phyloP scores from a whole-genome alignment of 1,284 basidiomycete species.

The Microbotryomycetes sp. region DNA sequence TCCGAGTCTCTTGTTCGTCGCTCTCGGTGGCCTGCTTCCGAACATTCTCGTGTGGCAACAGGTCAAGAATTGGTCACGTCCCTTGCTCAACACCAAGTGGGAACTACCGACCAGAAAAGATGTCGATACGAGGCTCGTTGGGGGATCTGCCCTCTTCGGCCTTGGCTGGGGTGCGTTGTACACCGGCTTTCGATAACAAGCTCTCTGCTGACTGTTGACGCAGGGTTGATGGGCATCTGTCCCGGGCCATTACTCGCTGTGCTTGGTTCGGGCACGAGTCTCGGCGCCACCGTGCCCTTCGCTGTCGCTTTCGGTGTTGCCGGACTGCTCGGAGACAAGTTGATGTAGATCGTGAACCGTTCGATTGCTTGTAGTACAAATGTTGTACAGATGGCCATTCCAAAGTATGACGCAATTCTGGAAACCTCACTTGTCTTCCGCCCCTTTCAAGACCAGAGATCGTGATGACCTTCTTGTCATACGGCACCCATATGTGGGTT shows the following conservation, averaged over 20 bases:
- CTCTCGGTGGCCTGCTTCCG: conserved; percentile 45
- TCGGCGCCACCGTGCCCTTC: not conserved
- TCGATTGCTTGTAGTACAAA: too few relatives aligned
- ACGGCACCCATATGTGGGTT: not conserved
- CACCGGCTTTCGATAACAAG: not conserved
- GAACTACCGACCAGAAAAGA: conserved; percentile 29
- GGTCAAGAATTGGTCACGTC: conserved; percentile 5
- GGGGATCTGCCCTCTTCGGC: conserved; percentile 36
- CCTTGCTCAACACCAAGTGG: conserved; percentile 22
- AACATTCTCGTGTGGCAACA: conserved; percentile 41
- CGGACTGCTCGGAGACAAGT: not conserved
- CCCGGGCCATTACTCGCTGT: conserved; percentile 20
- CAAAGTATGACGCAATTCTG: too few relatives aligned
- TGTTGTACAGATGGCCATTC: too few relatives aligned
- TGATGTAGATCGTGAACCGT: too few relatives aligned
- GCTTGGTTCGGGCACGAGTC: conserved; percentile 5
- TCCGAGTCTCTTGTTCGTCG: conserved; percentile 45
- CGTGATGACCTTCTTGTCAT: not conserved
- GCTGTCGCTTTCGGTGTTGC: not conserved
- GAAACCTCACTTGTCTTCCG: too few relatives aligned
- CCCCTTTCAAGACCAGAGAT: not conserved
- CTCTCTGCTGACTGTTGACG: not conserved
- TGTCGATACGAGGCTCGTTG: conserved; percentile 33
- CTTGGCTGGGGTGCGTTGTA: conserved; percentile 37
- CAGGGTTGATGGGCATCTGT: conserved; percentile 21